Evolutionary conservation across 2,329 filamentous ascomycete species (phyloP), one percentile per base, ranked within the genome.

Genomic region (Diaporthe ampelina): DNA sequence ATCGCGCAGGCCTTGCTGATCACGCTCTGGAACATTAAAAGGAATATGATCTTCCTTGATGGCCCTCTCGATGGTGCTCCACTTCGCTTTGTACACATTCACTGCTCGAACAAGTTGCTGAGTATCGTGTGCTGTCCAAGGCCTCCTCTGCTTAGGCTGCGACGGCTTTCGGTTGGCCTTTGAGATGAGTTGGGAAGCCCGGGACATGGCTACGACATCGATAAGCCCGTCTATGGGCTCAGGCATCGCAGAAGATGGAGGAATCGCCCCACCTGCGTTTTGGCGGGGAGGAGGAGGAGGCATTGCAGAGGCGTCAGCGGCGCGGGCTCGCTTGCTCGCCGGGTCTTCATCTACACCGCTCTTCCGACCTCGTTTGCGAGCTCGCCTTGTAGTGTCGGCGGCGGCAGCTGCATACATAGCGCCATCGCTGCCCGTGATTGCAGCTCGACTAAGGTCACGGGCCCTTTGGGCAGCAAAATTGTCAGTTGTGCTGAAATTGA

Each of bases 1-100:
- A 83, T 91, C 89, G 9, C 89, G 88, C 73, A 89, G 84, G 6
- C 88, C 86, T 79, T 90, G 89, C 81, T 90, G 89, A 77, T 87
- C 85, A 67, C 89, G 87, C 2, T 79, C 79, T 21, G 81, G 76
- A 4, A 74, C 74, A 57, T 87, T 82, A 71, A 89, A 89, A 2
- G 73, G 73, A 24, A 82, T 43, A 0, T 78, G 77, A 37, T 83
- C 80, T 7, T 78, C 54, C 35, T 75, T 78, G 73, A 79, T 79
- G 17, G 77, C 77, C 58, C 78, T 78, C 69, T 83, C 82, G 67
- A 87, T 86, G 6, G 73, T 73, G 57, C 81, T 81, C 85, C 85
- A 87, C 40, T 82, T 82, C 77, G 82, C 85, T 29, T 80, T 78
- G 72, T 81, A 81, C 26, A 80, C 76, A 59, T 81, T 78, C 45